Evolutionary conservation across 1,284 basidiomycete species (phyloP), one percentile per base, ranked within the genome.

Genomic region (Flammula alnicola): DNA sequence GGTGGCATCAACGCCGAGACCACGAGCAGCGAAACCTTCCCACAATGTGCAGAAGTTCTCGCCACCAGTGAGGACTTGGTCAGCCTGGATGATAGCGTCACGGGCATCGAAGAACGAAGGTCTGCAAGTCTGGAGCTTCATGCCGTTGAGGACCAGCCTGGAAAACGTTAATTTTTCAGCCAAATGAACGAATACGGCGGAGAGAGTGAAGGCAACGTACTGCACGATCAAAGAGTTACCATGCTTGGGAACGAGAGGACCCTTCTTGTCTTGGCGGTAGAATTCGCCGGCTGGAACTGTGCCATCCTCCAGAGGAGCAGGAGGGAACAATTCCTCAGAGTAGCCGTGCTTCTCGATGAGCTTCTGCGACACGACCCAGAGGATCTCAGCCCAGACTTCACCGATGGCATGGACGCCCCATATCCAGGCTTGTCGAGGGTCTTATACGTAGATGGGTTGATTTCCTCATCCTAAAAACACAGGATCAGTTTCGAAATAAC

Each of bases 311-410:
- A 74, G 60, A 0, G 86, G 80, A 16, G 69, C 68, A 12, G 94
- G 93, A 33, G 94, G 94, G 84, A 90, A 94, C 43, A 96, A 78
- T 2, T 78, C 80, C 17, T 84, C 77, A 25, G 81, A 78, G 79
- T 84, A 95, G 1, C 92, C 93, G 67, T 95, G 85, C 70, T 90
- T 88, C 67, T 75, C 74, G 61, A 95, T 88, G 33, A 96, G 72
- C 30, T 79, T 73, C 66, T 94, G 83, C 20, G 81, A 80, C 45
- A 94, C 77, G 58, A 93, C 82, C 84, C 92, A 97, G 51, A 98
- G 86, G 52, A 97, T 87, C 75, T 97, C 80, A 14, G 95, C 95
- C 95, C 95, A 98, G 51, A 98, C 95, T 72, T 95, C 94, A 51
- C 94, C 93, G 54, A 95, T 90, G 31, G 91, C 90, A 67, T 95